Conservation (phyloP, 2,329 filamentous ascomycete genomes). For the Diaporthe ilicicola region DNA sequence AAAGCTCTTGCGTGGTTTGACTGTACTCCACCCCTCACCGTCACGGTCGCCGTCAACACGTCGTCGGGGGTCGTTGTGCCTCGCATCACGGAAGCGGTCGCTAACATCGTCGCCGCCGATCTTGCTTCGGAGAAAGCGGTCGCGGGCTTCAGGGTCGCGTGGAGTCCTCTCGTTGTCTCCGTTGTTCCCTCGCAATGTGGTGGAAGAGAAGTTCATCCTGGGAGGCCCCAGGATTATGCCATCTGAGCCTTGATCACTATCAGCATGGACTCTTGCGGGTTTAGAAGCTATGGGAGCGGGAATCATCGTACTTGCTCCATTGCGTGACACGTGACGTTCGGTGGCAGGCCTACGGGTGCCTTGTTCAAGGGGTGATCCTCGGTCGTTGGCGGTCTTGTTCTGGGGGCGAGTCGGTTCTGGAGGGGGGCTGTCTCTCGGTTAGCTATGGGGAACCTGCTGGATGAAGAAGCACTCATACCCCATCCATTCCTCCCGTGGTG, state of each 20-base stretch:
- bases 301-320: constrained; percentile 60
- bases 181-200: constrained; percentile 60
- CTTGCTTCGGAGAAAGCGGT: constrained; percentile 68
- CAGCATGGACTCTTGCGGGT: constrained; percentile 16
- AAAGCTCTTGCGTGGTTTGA: constrained; percentile 78
- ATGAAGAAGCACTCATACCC: constrained; percentile 65
- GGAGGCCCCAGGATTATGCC: constrained; percentile 88
- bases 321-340: constrained; percentile 65
- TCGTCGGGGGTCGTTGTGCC: constrained; percentile 58
- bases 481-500: constrained; percentile 95
- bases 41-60: constrained; percentile 67
- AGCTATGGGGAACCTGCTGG: constrained; percentile 18
- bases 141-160: constrained; percentile 61
- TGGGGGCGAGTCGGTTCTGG: constrained; percentile 56
- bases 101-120: constrained; percentile 59
- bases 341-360: constrained; percentile 59
- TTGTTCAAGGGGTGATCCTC: constrained; percentile 56
- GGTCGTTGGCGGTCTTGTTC: constrained; percentile 53
- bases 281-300: background rate
- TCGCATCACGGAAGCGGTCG: constrained; percentile 59
- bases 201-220: constrained; percentile 82
- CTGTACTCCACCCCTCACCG: constrained; percentile 77
- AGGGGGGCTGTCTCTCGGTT: constrained; percentile 48
- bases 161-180: constrained; percentile 57
- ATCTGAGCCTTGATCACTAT: constrained; percentile 66